These are phyloP conservation scores for Claviceps paspali DNA, from an alignment of 2,329 filamentous ascomycete species.

Conservation along the genomic window DNA sequence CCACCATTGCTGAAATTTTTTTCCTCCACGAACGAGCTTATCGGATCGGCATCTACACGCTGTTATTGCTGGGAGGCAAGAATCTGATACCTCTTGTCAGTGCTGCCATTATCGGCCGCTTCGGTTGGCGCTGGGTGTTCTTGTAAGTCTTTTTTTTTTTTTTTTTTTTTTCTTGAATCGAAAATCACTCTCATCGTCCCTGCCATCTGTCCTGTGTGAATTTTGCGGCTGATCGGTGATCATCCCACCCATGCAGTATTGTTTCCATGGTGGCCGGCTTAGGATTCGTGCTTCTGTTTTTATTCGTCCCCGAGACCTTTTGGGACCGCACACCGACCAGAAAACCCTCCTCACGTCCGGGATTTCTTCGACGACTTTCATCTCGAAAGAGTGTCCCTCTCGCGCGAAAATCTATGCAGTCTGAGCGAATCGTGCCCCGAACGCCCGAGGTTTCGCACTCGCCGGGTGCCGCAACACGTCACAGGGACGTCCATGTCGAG, in stretches of 20 bases:
- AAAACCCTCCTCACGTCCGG: slow-evolving; percentile 24
- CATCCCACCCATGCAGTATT: too few species aligned
- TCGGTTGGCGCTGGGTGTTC: slow-evolving; percentile 84
- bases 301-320: slow-evolving; percentile 90
- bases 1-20: slow-evolving; percentile 91
- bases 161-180: not conserved
- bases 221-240: too few species aligned
- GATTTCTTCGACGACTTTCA: slow-evolving; percentile 32
- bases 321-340: slow-evolving; percentile 68
- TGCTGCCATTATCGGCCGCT: slow-evolving; percentile 62
- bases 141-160: slow-evolving; percentile 36
- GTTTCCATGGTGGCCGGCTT: slow-evolving; percentile 67
- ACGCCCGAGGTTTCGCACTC: slow-evolving; percentile 8
- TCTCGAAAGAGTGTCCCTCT: slow-evolving; percentile 19
- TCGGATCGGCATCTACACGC: slow-evolving; percentile 81
- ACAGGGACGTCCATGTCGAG: slow-evolving; percentile 17
- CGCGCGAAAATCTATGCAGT: not conserved
- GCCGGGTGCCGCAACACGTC: slow-evolving; percentile 9
- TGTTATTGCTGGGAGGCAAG: slow-evolving; percentile 79
- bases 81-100: slow-evolving; percentile 80
- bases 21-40: slow-evolving; percentile 90
- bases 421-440: slow-evolving; percentile 2
- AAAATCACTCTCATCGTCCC: too few species aligned
- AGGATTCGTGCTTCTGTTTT: slow-evolving; percentile 57
- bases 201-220: too few species aligned